Evolutionary conservation across 2,329 filamentous ascomycete species (phyloP).

Genomic region (Ophiostoma quercus): DNA sequence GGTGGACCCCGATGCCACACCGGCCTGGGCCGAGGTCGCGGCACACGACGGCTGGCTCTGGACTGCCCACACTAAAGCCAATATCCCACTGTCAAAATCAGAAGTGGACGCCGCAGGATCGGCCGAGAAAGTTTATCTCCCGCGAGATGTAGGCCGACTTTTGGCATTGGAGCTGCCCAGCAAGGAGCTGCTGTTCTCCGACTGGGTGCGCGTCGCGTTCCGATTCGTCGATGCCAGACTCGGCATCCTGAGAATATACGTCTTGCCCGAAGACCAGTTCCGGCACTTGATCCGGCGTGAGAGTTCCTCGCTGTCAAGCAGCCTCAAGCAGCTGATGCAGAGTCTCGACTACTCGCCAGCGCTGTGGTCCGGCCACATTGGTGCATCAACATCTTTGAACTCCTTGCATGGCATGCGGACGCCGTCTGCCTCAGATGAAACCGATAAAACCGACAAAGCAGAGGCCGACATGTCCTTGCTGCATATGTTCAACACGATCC

Average conservation of each 20-base stretch:
- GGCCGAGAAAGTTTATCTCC: background rate
- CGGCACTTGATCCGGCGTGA: slow-evolving; percentile 49
- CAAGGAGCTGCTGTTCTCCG: background rate
- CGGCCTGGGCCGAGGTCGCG: background rate
- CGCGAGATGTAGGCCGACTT: background rate
- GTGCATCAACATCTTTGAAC: background rate
- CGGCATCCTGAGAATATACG: slow-evolving; percentile 41
- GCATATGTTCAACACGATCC: slow-evolving; percentile 66
- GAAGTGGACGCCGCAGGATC: background rate
- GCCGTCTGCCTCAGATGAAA: background rate
- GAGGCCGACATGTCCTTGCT: slow-evolving; percentile 49
- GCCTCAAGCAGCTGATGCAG: slow-evolving; percentile 46
- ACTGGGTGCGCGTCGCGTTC: slow-evolving; percentile 6
- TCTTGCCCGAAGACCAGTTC: slow-evolving; percentile 62
- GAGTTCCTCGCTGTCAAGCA: slow-evolving; percentile 40
- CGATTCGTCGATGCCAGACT: slow-evolving; percentile 4
- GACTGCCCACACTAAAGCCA: background rate
- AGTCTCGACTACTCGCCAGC: slow-evolving; percentile 51
- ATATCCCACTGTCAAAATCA: background rate
- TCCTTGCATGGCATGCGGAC: slow-evolving; percentile 1
- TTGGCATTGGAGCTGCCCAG: background rate
- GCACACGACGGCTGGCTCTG: slow-evolving; percentile 12
- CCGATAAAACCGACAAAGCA: background rate
- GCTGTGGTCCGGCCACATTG: slow-evolving; percentile 51
- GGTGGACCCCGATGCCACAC: background rate